Evolutionary conservation across 2,329 filamentous ascomycete genomes (phyloP), one percentile per base, ranked within the genome.

Genomic region (Alternaria ethzedia): DNA sequence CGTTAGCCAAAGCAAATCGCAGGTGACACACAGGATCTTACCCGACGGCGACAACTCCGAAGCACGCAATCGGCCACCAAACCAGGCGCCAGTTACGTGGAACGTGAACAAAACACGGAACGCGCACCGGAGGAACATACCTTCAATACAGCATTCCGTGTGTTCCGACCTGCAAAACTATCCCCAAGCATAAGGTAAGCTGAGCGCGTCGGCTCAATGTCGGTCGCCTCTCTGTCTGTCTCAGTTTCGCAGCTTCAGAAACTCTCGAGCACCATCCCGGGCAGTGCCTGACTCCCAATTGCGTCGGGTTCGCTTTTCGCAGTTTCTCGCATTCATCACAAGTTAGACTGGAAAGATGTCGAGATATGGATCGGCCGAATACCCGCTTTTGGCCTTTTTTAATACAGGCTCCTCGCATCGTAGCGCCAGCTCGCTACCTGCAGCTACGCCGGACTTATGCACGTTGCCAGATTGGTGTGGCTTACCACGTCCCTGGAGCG

Each of bases 1-100:
- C 54, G 65, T 54, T 62, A 59, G 54, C 54, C 51, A 59, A 59
- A 47, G 32, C 61, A 62, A 57, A 52, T 59, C 44, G 28, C 26
- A 20, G 41, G 47, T 45, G 36, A 60, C 44, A 26, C 30, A 32
- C 12, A 7, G 26, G 30, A 54, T 57, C 62, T 58, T 59, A 45
- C 58, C 64, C 64, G 47, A 66, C 69, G 72, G 71, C 32, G 54
- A 54, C 30, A 70, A 67, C 67, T 75, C 70, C 72, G 69, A 54
- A 52, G 17, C 43, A 65, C 52, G 49, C 61, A 66, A 49, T 17
- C 54, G 30, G 11, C 15, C 36, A 36, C 20, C 25, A 51, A 36
- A 47, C n/a, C 12, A 20, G 41, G 54, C 47, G 50, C 56, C 50
- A 56, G 28, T 25, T 51, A 61, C 28, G 57, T 52, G 56, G 17